Evolutionary conservation across 768 basidiomycete genomes (phyloP), one percentile per base, ranked within the genome.

Genomic region (Rhizopogon rudus): DNA sequence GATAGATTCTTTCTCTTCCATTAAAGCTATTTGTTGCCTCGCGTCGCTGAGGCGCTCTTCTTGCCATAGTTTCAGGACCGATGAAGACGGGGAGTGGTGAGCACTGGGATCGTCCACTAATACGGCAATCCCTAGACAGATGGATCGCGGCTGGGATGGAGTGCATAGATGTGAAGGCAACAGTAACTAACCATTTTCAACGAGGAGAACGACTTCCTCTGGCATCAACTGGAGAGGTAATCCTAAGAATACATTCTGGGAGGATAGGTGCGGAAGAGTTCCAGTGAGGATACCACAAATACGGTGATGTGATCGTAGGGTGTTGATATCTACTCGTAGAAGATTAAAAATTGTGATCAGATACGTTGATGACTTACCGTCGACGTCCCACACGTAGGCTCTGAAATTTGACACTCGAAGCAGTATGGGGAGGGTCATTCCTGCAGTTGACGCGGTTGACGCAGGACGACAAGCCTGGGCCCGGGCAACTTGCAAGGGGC

Each of bases 201-300:
- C 82, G 6, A 98, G 83, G 33, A 95, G 77, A 10, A 91, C 91
- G 8, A 87, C 92, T 67, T 98, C 97, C 70, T 99, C 97, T 0
- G 93, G 91, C 71, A 91, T 82, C 2, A 98, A 75, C 7, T 91
- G 74, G 6, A 97, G 75, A 1, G 97, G 97, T n/a, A 93, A 73
- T 6, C 97, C 97, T 35, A 99, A 77, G 67, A 99, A 99, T 2
- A 89, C 83, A 74, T 99, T 99, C 71, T 99, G 97, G 63, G 98
- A 95, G 1, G 93, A 86, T 1, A 98, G 78, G 66, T 94, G 93
- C 2, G 97, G 95, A 13, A 99, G 81, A 1, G 97, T 98, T 0
- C 97, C 97, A 0, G 84, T 80, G 43, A 98, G 72, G 43, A 93
- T 76, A 37, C 96, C 94, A 63, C 91, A 93, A 45, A 98, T 80